Evolutionary conservation across 345 rosid genomes (phyloP).

Genomic region (Boechera divaricarpa): DNA sequence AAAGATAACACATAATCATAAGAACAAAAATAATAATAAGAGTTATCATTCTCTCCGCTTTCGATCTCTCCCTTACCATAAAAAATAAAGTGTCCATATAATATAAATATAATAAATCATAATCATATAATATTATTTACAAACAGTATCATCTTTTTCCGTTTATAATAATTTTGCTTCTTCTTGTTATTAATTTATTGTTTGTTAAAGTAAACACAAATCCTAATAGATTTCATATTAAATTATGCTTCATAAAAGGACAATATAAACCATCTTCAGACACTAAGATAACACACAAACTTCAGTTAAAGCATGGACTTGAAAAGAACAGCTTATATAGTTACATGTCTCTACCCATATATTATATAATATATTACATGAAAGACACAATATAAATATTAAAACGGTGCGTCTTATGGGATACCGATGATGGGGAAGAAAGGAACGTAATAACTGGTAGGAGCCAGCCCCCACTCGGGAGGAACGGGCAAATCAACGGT

Average conservation of each 20-base stretch:
- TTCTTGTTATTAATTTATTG: too few relatives aligned
- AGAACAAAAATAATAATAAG: too few relatives aligned
- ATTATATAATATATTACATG: constrained; percentile 18
- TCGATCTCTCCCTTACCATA: too few relatives aligned
- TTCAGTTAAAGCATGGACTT: constrained; percentile 18
- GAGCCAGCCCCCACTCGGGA: constrained; percentile 87
- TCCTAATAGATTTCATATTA: neutral
- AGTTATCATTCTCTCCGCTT: too few relatives aligned
- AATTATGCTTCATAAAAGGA: neutral
- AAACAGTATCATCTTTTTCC: too few relatives aligned
- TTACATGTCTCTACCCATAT: constrained; percentile 27
- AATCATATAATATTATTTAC: too few relatives aligned
- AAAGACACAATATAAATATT: neutral
- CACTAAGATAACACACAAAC: constrained; percentile 35
- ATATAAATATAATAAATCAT: too few relatives aligned
- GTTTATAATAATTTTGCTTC: too few relatives aligned
- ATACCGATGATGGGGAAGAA: constrained; percentile 88
- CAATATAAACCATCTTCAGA: constrained; percentile 32
- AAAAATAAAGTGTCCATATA: too few relatives aligned
- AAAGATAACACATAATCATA: too few relatives aligned
- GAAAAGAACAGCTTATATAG: constrained; percentile 14
- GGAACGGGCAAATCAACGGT: constrained; percentile 83
- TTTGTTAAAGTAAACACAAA: neutral
- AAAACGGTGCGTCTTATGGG: constrained; percentile 52
- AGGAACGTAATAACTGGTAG: constrained; percentile 79